Percentiles rank a stretch among this genome's conserved stretches.
Conservation (phyloP, 805 yeast species). For the Blastobotrys attinorum region DNA sequence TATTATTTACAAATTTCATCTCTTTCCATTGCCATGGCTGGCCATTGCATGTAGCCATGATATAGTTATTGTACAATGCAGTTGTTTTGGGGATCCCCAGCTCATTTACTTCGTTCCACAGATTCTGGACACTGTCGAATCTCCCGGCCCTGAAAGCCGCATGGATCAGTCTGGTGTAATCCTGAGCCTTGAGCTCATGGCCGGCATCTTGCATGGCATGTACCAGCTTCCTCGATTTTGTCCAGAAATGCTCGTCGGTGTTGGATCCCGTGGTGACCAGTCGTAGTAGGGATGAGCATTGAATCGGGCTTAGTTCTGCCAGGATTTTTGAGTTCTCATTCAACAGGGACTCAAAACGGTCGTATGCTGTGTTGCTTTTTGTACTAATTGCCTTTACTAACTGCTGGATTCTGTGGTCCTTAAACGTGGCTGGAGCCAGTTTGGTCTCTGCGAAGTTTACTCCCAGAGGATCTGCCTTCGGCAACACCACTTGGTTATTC, state of each 20-base stretch:
- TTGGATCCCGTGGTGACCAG: slow-evolving; percentile 4
- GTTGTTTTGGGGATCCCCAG: slow-evolving; percentile 17
- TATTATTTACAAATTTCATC: slow-evolving; percentile 5
- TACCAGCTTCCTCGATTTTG: slow-evolving; percentile 11
- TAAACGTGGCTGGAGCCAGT: neutral
- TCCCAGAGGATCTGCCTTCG: neutral
- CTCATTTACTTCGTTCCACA: slow-evolving; percentile 23
- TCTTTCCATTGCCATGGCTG: slow-evolving; percentile 24
- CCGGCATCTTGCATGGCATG: slow-evolving; percentile 15
- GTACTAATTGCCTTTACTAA: neutral
- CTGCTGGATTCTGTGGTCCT: neutral
- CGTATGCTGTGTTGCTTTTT: neutral
- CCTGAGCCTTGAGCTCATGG: slow-evolving; percentile 15
- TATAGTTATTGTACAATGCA: slow-evolving; percentile 29
- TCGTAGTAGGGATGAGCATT: slow-evolving; percentile 4
- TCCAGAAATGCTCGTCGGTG: neutral
- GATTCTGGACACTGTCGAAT: slow-evolving; percentile 14
- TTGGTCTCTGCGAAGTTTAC: neutral
- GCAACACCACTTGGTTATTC: neutral
- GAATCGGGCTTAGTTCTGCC: slow-evolving; percentile 2
- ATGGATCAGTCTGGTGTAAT: slow-evolving; percentile 22
- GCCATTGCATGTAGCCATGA: slow-evolving; percentile 24
- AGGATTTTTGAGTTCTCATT: slow-evolving; percentile 8
- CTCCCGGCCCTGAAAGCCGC: slow-evolving; percentile 23
- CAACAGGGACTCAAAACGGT: slow-evolving; percentile 7